phyloP scores from a whole-genome alignment of 2,329 filamentous ascomycete species.

The Scopulariopsis brevicaulis region DNA sequence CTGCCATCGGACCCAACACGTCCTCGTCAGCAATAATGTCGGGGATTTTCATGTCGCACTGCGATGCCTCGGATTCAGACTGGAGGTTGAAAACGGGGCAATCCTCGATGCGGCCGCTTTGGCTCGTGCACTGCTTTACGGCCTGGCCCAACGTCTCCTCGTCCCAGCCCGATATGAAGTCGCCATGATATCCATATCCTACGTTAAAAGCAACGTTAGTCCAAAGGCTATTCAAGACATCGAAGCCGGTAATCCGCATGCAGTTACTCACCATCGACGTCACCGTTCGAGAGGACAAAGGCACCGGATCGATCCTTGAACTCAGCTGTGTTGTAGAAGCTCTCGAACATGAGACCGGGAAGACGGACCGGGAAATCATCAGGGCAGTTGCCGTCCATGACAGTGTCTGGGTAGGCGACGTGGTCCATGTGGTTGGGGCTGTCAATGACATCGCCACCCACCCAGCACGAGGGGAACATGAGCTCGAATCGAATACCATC shows the following conservation, averaged over 20 bases:
- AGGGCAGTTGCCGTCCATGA: conserved; percentile 70
- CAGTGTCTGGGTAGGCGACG: conserved; percentile 66
- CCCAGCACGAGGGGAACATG: conserved; percentile 87
- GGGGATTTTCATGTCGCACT: conserved; percentile 55
- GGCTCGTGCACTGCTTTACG: conserved; percentile 64
- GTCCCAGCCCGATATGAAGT: conserved; percentile 76
- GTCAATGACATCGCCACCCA: conserved; percentile 53
- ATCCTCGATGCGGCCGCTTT: conserved; percentile 56
- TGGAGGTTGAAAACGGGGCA: conserved; percentile 69
- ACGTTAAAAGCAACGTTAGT: not conserved
- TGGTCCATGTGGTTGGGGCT: conserved; percentile 48
- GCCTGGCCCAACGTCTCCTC: conserved; percentile 55
- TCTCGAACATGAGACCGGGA: conserved; percentile 73
- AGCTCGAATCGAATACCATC: conserved; percentile 74
- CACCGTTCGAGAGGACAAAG: conserved; percentile 71
- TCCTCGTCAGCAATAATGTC: conserved; percentile 45
- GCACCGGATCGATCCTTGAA: conserved; percentile 52
- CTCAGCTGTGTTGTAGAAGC: conserved; percentile 64
- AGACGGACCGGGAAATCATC: conserved; percentile 54
- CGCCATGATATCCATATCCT: conserved; percentile 68
- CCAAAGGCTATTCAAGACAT: not conserved
- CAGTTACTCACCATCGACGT: conserved; percentile 47
- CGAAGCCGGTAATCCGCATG: not conserved
- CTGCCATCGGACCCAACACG: conserved; percentile 37
- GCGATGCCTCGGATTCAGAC: conserved; percentile 37